phyloP scores from a whole-genome alignment of 495 filamentous ascomycete species.

The Daldinia bambusicola region DNA sequence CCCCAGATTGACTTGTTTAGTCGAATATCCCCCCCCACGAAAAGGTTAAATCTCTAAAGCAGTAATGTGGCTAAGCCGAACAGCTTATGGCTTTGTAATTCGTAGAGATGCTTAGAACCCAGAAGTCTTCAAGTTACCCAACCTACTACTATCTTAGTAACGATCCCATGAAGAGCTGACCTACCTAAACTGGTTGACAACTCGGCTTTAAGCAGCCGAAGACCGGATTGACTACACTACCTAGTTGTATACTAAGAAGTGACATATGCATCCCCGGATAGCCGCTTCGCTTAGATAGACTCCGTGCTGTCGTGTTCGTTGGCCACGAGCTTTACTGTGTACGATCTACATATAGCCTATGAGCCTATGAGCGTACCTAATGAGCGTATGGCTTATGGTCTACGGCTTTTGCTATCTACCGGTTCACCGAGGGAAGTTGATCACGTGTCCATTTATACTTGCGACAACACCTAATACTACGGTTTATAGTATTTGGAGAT shows the following conservation, averaged over 20 bases:
- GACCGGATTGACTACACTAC: not conserved
- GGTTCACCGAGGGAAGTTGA: not conserved
- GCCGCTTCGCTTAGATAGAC: slow-evolving; percentile 18
- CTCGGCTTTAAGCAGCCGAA: slow-evolving; percentile 17
- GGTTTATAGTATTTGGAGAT: not conserved
- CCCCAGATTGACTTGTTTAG: slow-evolving; percentile 2
- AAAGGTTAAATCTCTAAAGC: slow-evolving; percentile 16
- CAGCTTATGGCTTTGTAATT: slow-evolving; percentile 15
- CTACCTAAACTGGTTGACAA: slow-evolving; percentile 3
- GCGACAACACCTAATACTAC: not conserved
- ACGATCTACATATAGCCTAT: no score
- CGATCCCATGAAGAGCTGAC: no score
- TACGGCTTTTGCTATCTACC: not conserved
- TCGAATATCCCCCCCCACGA: slow-evolving; percentile 6
- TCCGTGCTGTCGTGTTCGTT: not conserved
- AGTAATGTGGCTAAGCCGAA: slow-evolving; percentile 17
- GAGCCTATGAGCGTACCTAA: no score
- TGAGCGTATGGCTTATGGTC: not conserved
- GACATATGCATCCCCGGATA: slow-evolving; percentile 3
- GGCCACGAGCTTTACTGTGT: not conserved
- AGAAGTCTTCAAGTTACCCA: no score
- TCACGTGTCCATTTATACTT: not conserved
- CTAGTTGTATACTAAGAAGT: not conserved
- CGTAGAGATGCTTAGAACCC: not conserved
- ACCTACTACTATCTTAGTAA: no score